Base-by-base conservation (phyloP, 2,329 filamentous ascomycete species). In the Colletotrichum sansevieriae region DNA sequence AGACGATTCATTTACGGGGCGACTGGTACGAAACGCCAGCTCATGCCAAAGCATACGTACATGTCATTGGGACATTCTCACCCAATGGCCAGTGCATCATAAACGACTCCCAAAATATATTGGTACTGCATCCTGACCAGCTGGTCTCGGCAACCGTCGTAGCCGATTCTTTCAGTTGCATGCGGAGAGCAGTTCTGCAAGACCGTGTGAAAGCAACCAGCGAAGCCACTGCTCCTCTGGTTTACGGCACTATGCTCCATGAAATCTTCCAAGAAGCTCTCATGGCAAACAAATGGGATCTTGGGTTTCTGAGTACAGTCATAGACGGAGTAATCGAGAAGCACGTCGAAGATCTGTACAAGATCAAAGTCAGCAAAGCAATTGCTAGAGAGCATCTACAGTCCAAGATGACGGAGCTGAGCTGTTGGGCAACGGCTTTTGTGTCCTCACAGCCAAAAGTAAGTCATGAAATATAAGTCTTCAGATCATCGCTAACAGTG, bases 61-160 rank as follows among this genome's bases (percentile, higher is more conserved):
- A 99, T 77, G 84, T 99, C 66, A 93, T 97, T 71, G 95, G 95
- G 35, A 81, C 88, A 3, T 97, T 97, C 74, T 87, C 91, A 66
- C 73, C 80, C 1, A 85, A 82, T 15, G 92, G 93, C 2, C 89
- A 91, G 76, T 97, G 95, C 76, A 82, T 97, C 54, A 86, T 98
- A 71, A 92, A 97, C 76, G 94, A 98, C 77, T 84, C 87, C 3
- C 86, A 91, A 57, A 94, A 95, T 74, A 92, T 98, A 78, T 83
- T 99, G 58, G 94, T 99, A 65, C 82, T 99, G 13, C 95, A 99
- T 75, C 96, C 96, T 0, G 96, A 99, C 75, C 95, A 98, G 80
- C 87, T 99, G 39, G 92, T 99, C 61, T 98, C 96, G 2, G 92
- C 96, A 3, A 98, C 96, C 0, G 94, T 97, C 5, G 92, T 99